Evolutionary conservation across 2,329 filamentous ascomycete genomes (phyloP).

Genomic region (Sclerotinia subarctica): DNA sequence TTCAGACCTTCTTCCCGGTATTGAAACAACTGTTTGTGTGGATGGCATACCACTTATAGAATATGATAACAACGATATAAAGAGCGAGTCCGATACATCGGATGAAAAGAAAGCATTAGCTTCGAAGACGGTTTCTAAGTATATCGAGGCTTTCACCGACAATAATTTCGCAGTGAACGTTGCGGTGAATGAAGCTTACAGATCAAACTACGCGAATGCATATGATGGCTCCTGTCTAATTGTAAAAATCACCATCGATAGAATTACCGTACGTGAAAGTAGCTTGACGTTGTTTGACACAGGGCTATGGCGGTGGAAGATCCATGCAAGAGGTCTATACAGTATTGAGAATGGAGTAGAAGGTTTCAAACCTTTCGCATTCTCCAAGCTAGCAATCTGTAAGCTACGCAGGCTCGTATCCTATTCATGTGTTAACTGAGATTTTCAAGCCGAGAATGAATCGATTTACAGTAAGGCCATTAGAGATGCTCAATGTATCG

Average conservation of each 20-base stretch:
- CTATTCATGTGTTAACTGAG: not conserved
- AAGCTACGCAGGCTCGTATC: not conserved
- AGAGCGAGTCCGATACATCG: not conserved
- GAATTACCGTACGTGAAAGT: not conserved
- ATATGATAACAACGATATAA: constrained; percentile 10
- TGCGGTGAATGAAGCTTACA: not conserved
- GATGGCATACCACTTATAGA: not conserved
- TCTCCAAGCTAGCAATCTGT: not conserved
- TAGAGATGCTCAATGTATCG: not conserved
- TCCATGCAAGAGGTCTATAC: not conserved
- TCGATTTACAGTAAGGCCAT: not conserved
- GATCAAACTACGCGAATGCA: not conserved
- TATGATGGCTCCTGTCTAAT: not conserved
- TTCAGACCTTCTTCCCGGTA: not conserved
- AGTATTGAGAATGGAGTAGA: not conserved
- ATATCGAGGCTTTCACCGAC: not conserved
- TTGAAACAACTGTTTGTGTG: not conserved
- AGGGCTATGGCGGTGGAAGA: not conserved
- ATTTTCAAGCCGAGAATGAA: not conserved
- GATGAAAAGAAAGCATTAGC: not conserved
- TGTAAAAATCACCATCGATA: not conserved
- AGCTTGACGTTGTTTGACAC: not conserved
- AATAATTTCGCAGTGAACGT: not conserved
- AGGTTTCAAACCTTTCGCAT: not conserved
- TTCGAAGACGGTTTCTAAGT: not conserved